Evolutionary conservation across 2,329 filamentous ascomycete species (phyloP).

Genomic region (Aspergillus sp.): DNA sequence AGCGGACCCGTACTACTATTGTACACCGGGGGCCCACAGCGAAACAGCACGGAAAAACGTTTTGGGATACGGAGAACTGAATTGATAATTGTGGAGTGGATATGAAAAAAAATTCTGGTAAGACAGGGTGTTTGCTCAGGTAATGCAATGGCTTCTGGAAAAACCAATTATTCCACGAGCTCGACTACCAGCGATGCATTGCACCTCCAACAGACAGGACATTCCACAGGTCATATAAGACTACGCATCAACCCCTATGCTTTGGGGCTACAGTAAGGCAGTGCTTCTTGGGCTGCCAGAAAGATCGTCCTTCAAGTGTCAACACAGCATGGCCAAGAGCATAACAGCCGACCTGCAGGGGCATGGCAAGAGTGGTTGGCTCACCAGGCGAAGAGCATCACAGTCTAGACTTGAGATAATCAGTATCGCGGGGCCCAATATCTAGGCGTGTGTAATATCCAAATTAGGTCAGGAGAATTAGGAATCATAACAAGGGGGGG

Average conservation of each 20-base stretch:
- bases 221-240: neutral
- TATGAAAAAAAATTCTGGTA: neutral
- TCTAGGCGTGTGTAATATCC: neutral
- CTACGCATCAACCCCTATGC: neutral
- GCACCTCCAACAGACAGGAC: neutral
- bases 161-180: neutral
- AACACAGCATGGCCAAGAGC: constrained; percentile 13
- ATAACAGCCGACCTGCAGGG: neutral
- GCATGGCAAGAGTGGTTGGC: constrained; percentile 15
- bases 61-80: neutral
- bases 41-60: neutral
- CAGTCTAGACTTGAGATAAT: constrained; percentile 7
- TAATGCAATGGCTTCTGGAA: neutral
- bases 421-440: constrained; percentile 10
- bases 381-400: constrained; percentile 5
- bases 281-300: constrained; percentile 5
- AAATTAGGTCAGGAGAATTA: constrained; percentile 10
- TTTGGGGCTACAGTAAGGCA: neutral
- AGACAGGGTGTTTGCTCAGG: neutral
- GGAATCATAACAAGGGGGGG: constrained; percentile 19
- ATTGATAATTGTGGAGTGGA: neutral
- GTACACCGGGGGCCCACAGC: neutral
- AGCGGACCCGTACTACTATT: neutral
- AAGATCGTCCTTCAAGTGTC: constrained; percentile 1
- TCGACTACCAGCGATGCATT: neutral